A percentile compares a stretch with the other conserved stretches of the same genome.
phyloP scores from a whole-genome alignment of 2,329 filamentous ascomycete genomes.

The Cercospora berteroae region DNA sequence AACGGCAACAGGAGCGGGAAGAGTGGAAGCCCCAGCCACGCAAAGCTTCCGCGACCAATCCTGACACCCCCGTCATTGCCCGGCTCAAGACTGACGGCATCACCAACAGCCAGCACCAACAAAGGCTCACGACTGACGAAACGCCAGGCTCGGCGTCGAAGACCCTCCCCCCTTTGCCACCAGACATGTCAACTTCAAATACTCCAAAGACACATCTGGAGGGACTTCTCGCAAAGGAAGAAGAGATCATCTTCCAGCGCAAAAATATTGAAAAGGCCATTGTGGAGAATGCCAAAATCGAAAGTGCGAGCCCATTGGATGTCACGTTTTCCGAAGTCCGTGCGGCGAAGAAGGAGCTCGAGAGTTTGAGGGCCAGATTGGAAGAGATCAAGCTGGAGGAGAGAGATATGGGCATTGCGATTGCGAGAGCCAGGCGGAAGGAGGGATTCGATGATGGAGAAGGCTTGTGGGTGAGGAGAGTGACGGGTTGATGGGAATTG shows the following conservation, averaged over 20 bases:
- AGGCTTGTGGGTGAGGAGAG: slow-evolving; percentile 73
- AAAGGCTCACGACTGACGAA: slow-evolving; percentile 13
- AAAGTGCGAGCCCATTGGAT: slow-evolving; percentile 65
- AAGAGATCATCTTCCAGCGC: slow-evolving; percentile 64
- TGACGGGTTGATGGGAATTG: slow-evolving; percentile 55
- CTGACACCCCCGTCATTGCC: slow-evolving; percentile 11
- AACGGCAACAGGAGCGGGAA: slow-evolving; percentile 29
- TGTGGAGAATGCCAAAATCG: slow-evolving; percentile 72
- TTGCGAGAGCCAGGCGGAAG: slow-evolving; percentile 74
- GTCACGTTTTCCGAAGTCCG: slow-evolving; percentile 59
- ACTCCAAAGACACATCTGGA: slow-evolving; percentile 53
- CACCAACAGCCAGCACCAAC: slow-evolving; percentile 9
- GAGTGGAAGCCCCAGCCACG: slow-evolving; percentile 31
- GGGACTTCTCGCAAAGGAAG: slow-evolving; percentile 63
- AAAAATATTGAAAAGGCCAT: slow-evolving; percentile 71
- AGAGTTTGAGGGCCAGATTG: slow-evolving; percentile 63
- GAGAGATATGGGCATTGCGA: slow-evolving; percentile 72
- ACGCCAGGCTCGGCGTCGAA: slow-evolving; percentile 28
- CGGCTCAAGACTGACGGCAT: slow-evolving; percentile 18
- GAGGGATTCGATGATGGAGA: slow-evolving; percentile 59
- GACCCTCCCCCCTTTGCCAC: slow-evolving; percentile 35
- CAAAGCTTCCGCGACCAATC: slow-evolving; percentile 16
- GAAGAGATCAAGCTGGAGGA: slow-evolving; percentile 72
- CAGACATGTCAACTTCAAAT: slow-evolving; percentile 43
- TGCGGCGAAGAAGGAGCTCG: slow-evolving; percentile 63